Evolutionary conservation across 2,329 filamentous ascomycete genomes (phyloP).

Genomic region (Colletotrichum cordylinicola): DNA sequence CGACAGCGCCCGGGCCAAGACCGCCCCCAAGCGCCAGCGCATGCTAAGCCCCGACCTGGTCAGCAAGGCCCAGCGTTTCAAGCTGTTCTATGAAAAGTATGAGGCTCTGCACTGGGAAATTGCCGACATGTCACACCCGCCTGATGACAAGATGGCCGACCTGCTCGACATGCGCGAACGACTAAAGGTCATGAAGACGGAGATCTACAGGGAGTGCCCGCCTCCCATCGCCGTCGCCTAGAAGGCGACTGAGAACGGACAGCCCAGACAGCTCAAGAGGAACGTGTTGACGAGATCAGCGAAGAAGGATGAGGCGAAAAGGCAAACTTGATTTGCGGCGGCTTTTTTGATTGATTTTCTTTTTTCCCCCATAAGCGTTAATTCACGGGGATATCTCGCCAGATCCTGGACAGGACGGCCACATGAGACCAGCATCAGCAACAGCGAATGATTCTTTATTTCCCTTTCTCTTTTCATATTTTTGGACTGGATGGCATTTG

Average conservation of each 20-base stretch:
- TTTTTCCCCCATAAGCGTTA: constrained; percentile 14
- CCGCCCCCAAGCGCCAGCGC: constrained; percentile 41
- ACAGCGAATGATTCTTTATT: constrained; percentile 15
- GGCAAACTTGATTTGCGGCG: background rate
- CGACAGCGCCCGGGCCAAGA: constrained; percentile 20
- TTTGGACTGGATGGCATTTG: constrained; percentile 3
- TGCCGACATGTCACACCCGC: constrained; percentile 53
- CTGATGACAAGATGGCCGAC: constrained; percentile 54
- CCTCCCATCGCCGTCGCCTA: constrained; percentile 28
- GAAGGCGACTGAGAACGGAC: background rate
- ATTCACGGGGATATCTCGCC: constrained; percentile 11
- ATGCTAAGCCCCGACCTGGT: constrained; percentile 53
- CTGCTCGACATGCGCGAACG: constrained; percentile 60
- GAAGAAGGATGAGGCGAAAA: background rate
- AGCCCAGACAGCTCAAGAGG: background rate
- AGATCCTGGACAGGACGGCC: constrained; percentile 17
- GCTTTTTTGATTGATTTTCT: background rate
- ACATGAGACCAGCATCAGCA: constrained; percentile 20
- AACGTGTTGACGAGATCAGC: background rate
- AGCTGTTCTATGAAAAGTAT: constrained; percentile 62
- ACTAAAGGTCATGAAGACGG: constrained; percentile 61
- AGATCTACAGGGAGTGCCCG: constrained; percentile 58
- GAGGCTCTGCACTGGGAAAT: constrained; percentile 63
- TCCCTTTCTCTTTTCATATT: background rate
- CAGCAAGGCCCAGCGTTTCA: constrained; percentile 60